These are phyloP conservation scores for Ajuga chamaepitys DNA, from an alignment of 257 asterid species.

Conservation along the genomic window DNA sequence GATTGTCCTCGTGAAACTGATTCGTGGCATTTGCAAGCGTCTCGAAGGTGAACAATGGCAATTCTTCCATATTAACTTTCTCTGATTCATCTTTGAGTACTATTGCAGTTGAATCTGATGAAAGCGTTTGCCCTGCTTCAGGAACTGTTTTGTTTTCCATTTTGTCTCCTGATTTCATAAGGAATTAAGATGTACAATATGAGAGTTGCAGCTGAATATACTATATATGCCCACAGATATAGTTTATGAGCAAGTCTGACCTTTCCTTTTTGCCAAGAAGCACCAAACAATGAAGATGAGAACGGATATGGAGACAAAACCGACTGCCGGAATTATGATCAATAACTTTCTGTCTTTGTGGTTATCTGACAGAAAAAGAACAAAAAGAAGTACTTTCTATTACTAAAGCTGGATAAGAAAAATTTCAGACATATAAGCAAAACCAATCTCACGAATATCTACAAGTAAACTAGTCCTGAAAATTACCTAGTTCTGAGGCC, in stretches of 20 bases:
- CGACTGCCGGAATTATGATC: background rate
- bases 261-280: background rate
- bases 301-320: background rate
- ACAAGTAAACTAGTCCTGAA: background rate
- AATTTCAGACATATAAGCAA: too few species aligned
- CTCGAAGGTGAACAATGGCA: slow-evolving; percentile 1
- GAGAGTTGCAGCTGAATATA: background rate
- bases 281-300: background rate
- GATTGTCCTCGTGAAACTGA: background rate
- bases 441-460: too few species aligned
- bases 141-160: background rate
- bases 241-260: background rate
- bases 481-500: background rate
- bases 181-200: background rate
- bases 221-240: too few species aligned
- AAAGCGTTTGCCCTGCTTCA: background rate
- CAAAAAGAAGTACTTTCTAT: too few species aligned
- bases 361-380: background rate
- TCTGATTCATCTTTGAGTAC: background rate
- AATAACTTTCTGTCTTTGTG: background rate
- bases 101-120: background rate
- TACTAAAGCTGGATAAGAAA: too few species aligned
- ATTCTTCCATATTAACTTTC: background rate
- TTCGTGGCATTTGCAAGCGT: slow-evolving; percentile 4
- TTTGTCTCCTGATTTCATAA: background rate